A percentile compares a stretch with the other conserved stretches of the same genome.
Evolutionary conservation across 306 rosid species (phyloP).

Genomic region (Abrus precatorius): DNA sequence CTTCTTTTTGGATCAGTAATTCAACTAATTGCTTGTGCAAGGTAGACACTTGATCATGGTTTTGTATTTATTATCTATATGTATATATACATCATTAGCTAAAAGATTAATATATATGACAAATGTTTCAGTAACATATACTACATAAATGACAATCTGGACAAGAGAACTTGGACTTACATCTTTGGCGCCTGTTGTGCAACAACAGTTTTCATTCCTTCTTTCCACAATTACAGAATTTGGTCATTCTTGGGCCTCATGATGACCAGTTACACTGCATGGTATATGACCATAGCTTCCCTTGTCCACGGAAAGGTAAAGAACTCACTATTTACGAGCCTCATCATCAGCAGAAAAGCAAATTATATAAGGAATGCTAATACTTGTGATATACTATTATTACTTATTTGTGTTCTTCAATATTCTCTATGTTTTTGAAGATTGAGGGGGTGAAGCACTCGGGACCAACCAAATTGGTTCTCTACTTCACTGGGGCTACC

Average conservation of each 20-base stretch:
- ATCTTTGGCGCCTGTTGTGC: constrained; percentile 99
- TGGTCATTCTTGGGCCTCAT: constrained; percentile 95
- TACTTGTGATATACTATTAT: background rate
- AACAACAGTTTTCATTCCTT: constrained; percentile 94
- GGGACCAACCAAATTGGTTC: constrained; percentile 87
- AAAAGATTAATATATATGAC: background rate
- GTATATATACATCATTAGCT: background rate
- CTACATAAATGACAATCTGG: constrained; percentile 96
- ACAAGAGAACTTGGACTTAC: constrained; percentile 99
- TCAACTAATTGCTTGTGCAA: constrained; percentile 97
- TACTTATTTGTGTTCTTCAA: background rate
- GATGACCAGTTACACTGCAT: constrained; percentile 94
- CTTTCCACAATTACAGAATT: constrained; percentile 95
- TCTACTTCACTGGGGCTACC: constrained; percentile 97
- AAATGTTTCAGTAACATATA: constrained; percentile 78
- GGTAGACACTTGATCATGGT: constrained; percentile 51
- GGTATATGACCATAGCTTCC: constrained; percentile 98
- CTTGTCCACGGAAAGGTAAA: constrained; percentile 89
- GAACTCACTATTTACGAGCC: background rate
- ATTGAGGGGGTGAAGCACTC: constrained; percentile 96
- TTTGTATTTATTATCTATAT: background rate
- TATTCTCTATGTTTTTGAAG: constrained; percentile 47
- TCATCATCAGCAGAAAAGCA: background rate
- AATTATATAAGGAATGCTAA: background rate
- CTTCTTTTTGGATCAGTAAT: constrained; percentile 98